Conservation (phyloP, 2,329 filamentous ascomycete genomes). For the Claviceps monticola region DNA sequence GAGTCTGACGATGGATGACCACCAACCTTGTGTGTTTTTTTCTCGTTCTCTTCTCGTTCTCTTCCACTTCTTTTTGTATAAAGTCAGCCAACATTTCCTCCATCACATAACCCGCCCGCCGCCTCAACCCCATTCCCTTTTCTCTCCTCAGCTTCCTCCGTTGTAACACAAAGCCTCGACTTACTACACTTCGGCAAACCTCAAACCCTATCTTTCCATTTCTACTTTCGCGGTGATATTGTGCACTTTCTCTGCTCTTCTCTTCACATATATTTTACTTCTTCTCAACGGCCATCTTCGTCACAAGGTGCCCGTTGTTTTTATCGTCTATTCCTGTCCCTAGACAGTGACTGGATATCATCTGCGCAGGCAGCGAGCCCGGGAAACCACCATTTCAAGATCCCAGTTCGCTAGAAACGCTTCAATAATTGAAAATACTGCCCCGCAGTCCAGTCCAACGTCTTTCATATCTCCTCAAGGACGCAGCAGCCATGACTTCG, state of each 20-base stretch:
- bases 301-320: constrained; percentile 9
- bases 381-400: not conserved
- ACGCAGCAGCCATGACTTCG: constrained; percentile 34
- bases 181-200: no score
- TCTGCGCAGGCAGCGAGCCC: not conserved
- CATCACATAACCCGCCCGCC: constrained; percentile 3
- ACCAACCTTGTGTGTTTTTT: constrained; percentile 6
- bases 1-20: constrained; percentile 11
- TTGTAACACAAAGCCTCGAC: constrained; percentile 1
- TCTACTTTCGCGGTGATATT: constrained; percentile 1
- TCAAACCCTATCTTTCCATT: constrained; percentile 3
- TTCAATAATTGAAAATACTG: constrained; percentile 1
- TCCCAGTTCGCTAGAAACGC: not conserved
- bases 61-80: constrained; percentile 1
- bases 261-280: not conserved
- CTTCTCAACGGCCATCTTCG: constrained; percentile 1
- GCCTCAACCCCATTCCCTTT: constrained; percentile 4
- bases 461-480: constrained; percentile 6
- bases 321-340: not conserved
- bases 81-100: constrained; percentile 4
- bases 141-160: constrained; percentile 5
- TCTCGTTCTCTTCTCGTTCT: constrained; percentile 6
- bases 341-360: not conserved
- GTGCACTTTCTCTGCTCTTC: constrained; percentile 1
- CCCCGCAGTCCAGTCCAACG: constrained; percentile 2